Evolutionary conservation across 2,329 filamentous ascomycete species (phyloP).

Genomic region (Dichotomopilus funicola): DNA sequence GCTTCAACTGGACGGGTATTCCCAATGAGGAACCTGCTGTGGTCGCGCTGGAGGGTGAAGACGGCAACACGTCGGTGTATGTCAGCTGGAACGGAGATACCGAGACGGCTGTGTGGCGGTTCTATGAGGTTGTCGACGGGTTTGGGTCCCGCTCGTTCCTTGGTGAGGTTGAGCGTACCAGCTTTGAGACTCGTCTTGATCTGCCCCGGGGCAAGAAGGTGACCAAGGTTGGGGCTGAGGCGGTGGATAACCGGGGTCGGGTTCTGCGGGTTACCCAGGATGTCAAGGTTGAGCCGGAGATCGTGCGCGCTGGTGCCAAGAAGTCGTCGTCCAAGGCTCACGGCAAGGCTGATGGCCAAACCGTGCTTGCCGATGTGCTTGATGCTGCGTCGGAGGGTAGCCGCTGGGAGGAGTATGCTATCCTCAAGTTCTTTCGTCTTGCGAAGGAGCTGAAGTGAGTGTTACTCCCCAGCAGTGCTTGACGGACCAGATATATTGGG

Average conservation of each 20-base stretch:
- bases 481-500: too few species aligned
- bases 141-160: constrained; percentile 14
- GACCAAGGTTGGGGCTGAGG: constrained; percentile 16
- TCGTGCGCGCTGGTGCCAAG: constrained; percentile 8
- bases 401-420: constrained; percentile 13
- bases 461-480: too few species aligned
- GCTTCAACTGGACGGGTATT: constrained; percentile 44
- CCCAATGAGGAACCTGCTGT: constrained; percentile 35
- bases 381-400: neutral
- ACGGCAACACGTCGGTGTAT: constrained; percentile 25
- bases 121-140: constrained; percentile 14
- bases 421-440: constrained; percentile 14
- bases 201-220: constrained; percentile 9
- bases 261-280: constrained; percentile 15
- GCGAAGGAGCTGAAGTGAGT: constrained; percentile 11
- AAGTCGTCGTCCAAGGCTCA: neutral
- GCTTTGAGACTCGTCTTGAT: constrained; percentile 21
- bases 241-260: constrained; percentile 14
- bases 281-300: constrained; percentile 14
- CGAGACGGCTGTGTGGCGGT: constrained; percentile 26
- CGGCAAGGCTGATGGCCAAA: neutral
- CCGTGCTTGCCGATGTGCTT: neutral
- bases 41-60: constrained; percentile 23
- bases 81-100: constrained; percentile 43
- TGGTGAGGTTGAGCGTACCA: constrained; percentile 15